A percentile compares a stretch with the other conserved stretches of the same genome.
These are phyloP conservation scores for Colletotrichum destructivum DNA, from an alignment of 2,329 filamentous ascomycete species.

Conservation along the genomic window DNA sequence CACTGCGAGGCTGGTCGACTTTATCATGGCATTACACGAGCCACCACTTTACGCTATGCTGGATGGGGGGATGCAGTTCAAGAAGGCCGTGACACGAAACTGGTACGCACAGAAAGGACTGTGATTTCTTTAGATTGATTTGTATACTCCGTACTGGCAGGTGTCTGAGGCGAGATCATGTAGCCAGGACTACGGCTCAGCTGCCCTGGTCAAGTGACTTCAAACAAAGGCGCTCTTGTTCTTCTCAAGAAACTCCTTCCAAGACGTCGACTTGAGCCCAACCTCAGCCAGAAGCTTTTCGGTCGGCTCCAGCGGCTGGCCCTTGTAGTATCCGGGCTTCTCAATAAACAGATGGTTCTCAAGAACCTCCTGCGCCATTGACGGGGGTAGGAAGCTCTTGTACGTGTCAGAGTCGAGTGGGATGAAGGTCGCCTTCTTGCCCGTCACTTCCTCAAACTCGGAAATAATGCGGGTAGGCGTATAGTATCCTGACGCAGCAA, in stretches of 20 bases:
- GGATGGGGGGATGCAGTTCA: too few species aligned
- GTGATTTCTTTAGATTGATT: too few species aligned
- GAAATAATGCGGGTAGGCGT: conserved; percentile 34
- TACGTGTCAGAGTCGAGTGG: conserved; percentile 44
- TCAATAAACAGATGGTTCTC: conserved; percentile 46
- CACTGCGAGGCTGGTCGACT: too few species aligned
- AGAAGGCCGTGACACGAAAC: too few species aligned
- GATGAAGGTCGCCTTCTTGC: conserved; percentile 25
- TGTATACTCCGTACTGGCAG: too few species aligned
- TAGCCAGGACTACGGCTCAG: too few species aligned
- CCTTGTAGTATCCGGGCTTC: conserved; percentile 44
- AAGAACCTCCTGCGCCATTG: conserved; percentile 45
- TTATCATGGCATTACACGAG: too few species aligned
- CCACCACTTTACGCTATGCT: too few species aligned
- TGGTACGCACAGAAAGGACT: too few species aligned
- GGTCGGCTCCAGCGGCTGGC: conserved; percentile 13
- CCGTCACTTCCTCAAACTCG: conserved; percentile 39
- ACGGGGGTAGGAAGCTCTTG: conserved; percentile 45
- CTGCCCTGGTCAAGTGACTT: too few species aligned
- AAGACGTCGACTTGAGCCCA: conserved; percentile 26
- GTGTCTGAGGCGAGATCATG: too few species aligned
- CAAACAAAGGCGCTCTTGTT: conserved; percentile 14
- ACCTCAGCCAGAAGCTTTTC: conserved; percentile 25
- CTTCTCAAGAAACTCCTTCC: conserved; percentile 36
- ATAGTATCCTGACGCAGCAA: conserved; percentile 40